A percentile compares a stretch with the other conserved stretches of the same genome.
phyloP scores from a whole-genome alignment of 495 filamentous ascomycete genomes.

The Astrocystis sublimbata region DNA sequence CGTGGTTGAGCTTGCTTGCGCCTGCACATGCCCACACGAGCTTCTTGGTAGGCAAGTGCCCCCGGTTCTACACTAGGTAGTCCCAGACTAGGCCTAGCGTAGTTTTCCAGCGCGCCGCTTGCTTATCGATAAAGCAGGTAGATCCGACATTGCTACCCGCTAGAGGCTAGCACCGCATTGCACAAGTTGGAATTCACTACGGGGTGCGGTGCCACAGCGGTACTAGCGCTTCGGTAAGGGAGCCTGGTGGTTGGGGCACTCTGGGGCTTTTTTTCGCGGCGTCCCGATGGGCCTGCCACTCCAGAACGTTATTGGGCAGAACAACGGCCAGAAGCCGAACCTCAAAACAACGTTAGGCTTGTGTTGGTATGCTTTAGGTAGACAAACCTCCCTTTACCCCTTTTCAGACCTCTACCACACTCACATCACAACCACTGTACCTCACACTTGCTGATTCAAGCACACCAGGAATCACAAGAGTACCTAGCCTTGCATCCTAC shows the following conservation, averaged over 20 bases:
- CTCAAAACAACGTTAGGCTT: neutral
- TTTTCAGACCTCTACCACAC: slow-evolving; percentile 15
- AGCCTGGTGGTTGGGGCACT: neutral
- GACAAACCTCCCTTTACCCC: slow-evolving; percentile 19
- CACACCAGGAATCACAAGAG: neutral
- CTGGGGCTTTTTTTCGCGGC: slow-evolving; percentile 6
- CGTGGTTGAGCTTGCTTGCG: neutral
- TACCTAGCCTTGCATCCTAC: neutral
- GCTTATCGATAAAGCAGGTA: slow-evolving; percentile 7
- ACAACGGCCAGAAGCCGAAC: neutral
- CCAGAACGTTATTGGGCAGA: slow-evolving; percentile 15
- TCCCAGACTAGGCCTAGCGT: no score
- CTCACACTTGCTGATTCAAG: neutral
- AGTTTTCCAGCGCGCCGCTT: neutral
- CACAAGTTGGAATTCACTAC: no score
- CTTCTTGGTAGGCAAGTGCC: neutral
- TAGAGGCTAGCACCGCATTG: neutral
- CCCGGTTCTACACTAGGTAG: neutral
- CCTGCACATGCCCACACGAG: neutral
- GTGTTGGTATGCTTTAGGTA: slow-evolving; percentile 9
- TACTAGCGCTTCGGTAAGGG: no score
- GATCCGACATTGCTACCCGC: neutral
- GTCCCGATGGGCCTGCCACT: neutral
- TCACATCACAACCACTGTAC: slow-evolving; percentile 1
- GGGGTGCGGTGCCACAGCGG: neutral